A percentile compares a stretch with the other conserved stretches of the same genome.
phyloP scores from a whole-genome alignment of 306 rosid genomes.

The Vigna angularis region DNA sequence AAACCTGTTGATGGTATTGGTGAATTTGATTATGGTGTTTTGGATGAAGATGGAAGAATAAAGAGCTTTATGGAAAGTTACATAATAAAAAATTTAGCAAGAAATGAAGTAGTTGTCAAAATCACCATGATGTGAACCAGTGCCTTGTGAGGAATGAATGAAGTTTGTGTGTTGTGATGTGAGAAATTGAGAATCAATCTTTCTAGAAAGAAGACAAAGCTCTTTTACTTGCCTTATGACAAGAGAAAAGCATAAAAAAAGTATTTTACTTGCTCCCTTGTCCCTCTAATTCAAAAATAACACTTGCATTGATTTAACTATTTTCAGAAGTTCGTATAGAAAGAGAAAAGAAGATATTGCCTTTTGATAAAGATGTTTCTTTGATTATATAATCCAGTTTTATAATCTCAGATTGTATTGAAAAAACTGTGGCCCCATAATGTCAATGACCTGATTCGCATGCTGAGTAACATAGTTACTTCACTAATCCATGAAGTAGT shows the following conservation, averaged over 20 bases:
- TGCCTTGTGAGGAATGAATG: neutral
- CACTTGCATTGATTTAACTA: neutral
- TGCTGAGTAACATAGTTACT: neutral
- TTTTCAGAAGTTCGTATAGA: neutral
- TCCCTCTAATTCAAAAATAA: too few species aligned
- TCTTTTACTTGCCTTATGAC: constrained; percentile 32
- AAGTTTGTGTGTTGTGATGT: neutral
- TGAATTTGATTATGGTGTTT: too few species aligned
- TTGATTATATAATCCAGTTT: constrained; percentile 5
- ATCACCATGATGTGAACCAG: neutral
- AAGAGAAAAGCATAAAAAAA: constrained; percentile 21
- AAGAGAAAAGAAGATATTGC: neutral
- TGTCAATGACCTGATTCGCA: neutral
- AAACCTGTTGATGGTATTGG: too few species aligned
- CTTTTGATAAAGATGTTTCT: neutral
- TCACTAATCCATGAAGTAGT: neutral
- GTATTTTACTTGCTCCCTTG: too few species aligned
- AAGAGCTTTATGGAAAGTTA: too few species aligned
- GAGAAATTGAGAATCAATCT: constrained; percentile 16
- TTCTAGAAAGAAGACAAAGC: constrained; percentile 32
- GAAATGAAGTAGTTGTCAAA: neutral
- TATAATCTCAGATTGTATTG: neutral
- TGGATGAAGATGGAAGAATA: too few species aligned
- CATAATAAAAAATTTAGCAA: neutral
- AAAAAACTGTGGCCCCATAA: neutral